Conservation (phyloP, 371 early-diverging fungal genomes). For the Mortierella sp. region DNA sequence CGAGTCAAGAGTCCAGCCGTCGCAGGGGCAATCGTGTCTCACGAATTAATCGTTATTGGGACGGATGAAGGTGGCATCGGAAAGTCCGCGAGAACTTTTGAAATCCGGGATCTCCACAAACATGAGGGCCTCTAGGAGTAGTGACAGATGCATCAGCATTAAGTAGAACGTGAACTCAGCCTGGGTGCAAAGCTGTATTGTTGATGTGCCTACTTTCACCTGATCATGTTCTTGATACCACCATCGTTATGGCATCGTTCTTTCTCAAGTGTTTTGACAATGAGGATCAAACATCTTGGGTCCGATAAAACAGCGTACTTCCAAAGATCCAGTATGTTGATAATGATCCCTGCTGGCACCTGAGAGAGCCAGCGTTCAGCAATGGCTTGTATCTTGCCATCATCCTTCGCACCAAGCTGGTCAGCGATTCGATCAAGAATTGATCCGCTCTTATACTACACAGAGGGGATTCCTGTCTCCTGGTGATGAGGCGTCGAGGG, state of each 20-base stretch:
- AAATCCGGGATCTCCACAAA: too few relatives aligned
- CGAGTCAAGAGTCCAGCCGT: constrained; percentile 21
- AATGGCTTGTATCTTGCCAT: not conserved
- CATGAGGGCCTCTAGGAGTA: too few relatives aligned
- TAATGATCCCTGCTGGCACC: not conserved
- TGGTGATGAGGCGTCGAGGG: not conserved
- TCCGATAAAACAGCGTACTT: not conserved
- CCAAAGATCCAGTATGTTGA: constrained; percentile 7
- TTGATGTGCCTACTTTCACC: too few relatives aligned
- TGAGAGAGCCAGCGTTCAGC: not conserved
- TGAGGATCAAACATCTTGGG: too few relatives aligned
- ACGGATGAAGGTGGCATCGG: not conserved
- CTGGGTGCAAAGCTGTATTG: too few relatives aligned
- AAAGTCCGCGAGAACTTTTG: not conserved
- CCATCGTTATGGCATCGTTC: too few relatives aligned
- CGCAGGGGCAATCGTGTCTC: constrained; percentile 5
- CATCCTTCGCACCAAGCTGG: not conserved
- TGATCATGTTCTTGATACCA: too few relatives aligned
- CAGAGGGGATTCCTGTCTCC: constrained; percentile 2
- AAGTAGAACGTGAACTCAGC: too few relatives aligned
- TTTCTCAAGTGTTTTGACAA: too few relatives aligned
- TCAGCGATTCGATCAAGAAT: constrained; percentile 2
- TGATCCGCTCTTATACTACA: not conserved
- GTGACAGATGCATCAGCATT: too few relatives aligned
- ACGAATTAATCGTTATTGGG: constrained; percentile 14